Evolutionary conservation across 257 asterid genomes (phyloP).

Genomic region (Solanum corneliomulleri): DNA sequence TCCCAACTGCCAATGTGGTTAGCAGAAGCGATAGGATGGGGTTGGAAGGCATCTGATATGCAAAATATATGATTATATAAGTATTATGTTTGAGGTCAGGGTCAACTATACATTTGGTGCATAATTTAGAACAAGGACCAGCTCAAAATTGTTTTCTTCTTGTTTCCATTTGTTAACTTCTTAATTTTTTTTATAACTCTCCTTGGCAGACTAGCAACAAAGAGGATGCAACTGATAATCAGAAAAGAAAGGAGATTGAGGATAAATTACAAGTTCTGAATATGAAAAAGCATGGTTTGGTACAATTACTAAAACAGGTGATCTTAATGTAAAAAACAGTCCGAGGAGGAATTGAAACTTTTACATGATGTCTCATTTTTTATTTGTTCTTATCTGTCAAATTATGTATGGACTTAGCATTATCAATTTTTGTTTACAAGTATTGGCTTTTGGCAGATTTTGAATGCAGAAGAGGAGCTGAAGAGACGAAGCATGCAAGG

Average conservation of each 20-base stretch:
- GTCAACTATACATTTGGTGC: background rate
- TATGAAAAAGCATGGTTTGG: slow-evolving; percentile 71
- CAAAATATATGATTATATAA: background rate
- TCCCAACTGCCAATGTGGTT: background rate
- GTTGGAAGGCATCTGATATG: background rate
- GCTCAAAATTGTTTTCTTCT: background rate
- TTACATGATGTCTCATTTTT: background rate
- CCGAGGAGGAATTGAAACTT: background rate
- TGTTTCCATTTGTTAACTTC: background rate
- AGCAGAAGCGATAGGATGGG: background rate
- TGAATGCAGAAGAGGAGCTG: slow-evolving; percentile 80
- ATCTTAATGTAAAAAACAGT: background rate
- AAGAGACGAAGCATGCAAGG: slow-evolving; percentile 55
- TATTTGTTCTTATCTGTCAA: background rate
- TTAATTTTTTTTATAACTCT: background rate
- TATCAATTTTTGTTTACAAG: background rate
- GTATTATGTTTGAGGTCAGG: background rate
- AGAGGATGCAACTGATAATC: slow-evolving; percentile 39
- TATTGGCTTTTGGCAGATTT: slow-evolving; percentile 41
- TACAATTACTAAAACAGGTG: slow-evolving; percentile 87
- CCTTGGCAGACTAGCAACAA: slow-evolving; percentile 32
- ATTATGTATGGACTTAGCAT: background rate
- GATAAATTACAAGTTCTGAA: slow-evolving; percentile 61
- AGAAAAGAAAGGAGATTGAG: slow-evolving; percentile 64
- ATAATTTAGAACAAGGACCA: background rate